Evolutionary conservation across 805 yeast species (phyloP), one percentile per base, ranked within the genome.

Genomic region (Ascoidea tarda): DNA sequence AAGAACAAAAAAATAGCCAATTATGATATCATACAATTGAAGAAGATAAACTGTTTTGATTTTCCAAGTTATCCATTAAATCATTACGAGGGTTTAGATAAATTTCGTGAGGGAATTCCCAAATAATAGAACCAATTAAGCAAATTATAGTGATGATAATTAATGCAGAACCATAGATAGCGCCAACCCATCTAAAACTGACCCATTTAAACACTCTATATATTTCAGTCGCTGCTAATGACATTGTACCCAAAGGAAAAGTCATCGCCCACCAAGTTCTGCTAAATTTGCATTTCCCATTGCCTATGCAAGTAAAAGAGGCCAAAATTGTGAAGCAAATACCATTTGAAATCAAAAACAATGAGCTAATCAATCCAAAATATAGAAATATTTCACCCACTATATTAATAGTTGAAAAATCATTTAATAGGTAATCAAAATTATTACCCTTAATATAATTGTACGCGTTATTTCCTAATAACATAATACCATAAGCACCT

Each of bases 231-330:
- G 78, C 74, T 2, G 87, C 78, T 12, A 84, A 63, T 0, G 83
- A 71, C 82, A 86, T 80, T 0, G 95, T 87, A 1, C 96, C 96
- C 59, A 88, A 60, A 4, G 96, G 96, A 81, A 89, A 89, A 57
- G 96, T 85, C 71, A 85, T 77, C 16, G 89, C 81, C 96, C 96
- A 86, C 79, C 80, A 79, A 1, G 77, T 74, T 57, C 72, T 71
- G 33, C 71, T 68, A 68, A 79, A 81, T 38, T 57, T 52, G 16
- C 64, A 65, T 4, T 64, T 60, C 0, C 73, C 74, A 42, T 62
- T 60, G 21, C 60, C 58, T 1, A 66, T 6, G 1, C 70, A 65
- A 32, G 72, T 62, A 1, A 66, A 49, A 2, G 71, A 46, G 0
- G 80, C 74, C 6, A 74, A 59, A 16, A 73, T 60, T 0, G 77